Evolutionary conservation across 805 yeast species (phyloP), one percentile per base, ranked within the genome.

Genomic region (Candida glaebosa): DNA sequence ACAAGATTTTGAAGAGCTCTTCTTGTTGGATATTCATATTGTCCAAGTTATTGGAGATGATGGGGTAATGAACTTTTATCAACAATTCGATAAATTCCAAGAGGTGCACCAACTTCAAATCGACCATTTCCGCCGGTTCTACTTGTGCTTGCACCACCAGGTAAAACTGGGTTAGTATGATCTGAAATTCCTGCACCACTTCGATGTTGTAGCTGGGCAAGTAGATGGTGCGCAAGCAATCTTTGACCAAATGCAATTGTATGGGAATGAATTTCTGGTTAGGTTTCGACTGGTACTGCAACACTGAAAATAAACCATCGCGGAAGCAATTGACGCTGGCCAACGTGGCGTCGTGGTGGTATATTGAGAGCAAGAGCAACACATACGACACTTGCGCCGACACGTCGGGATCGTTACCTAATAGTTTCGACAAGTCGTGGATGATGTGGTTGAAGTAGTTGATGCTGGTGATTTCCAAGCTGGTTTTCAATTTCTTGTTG

Each of bases 341-440:
- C 12, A 58, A 43, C 1, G 70, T 65, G 9, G 71, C 73, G 43
- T 65, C 71, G 1, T 72, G 74, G 41, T 68, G 73, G 47, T 68
- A 68, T 28, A 68, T 63, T 12, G 71, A 57, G 71, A 67, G 67
- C 37, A 67, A 49, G 39, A 65, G 57, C 34, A 68, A 51, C 28
- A 68, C 57, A 45, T 67, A 68, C 15, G 70, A 63, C 14, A 61
- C 62, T 5, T 60, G 54, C 0, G 71, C 58, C 25, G 66, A 61
- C 24, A 58, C 42, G 31, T 58, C 63, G 2, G 67, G 64, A 40
- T 59, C 57, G 19, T 40, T 45, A 43, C 64, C 63, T 41, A 68
- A 53, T 8, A 53, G 45, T 5, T 33, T 42, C 25, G 69, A 49
- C 31, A 68, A 53, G n/a, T 58, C 59, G 39, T 57, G 61, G 39